A percentile compares a stretch with the other conserved stretches of the same genome.
phyloP scores from a whole-genome alignment of 257 asterid species.

The Penstemon davidsonii region DNA sequence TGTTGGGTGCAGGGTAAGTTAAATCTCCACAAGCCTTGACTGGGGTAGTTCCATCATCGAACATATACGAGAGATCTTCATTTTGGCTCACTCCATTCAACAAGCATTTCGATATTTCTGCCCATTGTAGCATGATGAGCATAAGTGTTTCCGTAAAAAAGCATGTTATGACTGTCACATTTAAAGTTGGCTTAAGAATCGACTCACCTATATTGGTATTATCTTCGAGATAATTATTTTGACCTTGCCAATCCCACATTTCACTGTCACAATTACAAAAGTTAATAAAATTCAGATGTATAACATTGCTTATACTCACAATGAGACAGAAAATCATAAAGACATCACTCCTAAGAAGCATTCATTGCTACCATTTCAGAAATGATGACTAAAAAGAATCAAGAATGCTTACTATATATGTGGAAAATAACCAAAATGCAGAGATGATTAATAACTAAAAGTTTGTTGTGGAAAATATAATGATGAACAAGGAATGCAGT shows the following conservation, averaged over 20 bases:
- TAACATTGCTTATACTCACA: slow-evolving; percentile 20
- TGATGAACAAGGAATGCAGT: background rate
- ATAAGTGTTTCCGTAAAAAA: slow-evolving; percentile 14
- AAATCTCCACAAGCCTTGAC: slow-evolving; percentile 70
- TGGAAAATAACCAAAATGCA: slow-evolving; percentile 10
- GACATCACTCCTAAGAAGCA: background rate
- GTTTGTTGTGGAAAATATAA: background rate
- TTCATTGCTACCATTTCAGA: background rate
- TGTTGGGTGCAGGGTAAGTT: slow-evolving; percentile 40
- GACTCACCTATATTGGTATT: slow-evolving; percentile 47
- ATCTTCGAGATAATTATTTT: slow-evolving; percentile 52
- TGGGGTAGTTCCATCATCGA: slow-evolving; percentile 60
- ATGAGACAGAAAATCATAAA: background rate
- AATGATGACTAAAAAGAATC: slow-evolving; percentile 11
- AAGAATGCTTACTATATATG: background rate
- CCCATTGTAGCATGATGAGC: slow-evolving; percentile 22
- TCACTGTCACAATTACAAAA: slow-evolving; percentile 43
- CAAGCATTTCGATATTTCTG: slow-evolving; percentile 54
- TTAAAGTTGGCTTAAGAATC: too few relatives aligned
- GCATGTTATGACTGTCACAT: background rate
- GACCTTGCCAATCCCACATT: slow-evolving; percentile 68
- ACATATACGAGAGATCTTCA: slow-evolving; percentile 41
- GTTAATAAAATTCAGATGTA: background rate
- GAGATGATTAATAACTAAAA: slow-evolving; percentile 12
- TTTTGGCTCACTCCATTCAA: slow-evolving; percentile 44